Base-by-base conservation (phyloP, 441 rosid genomes). In the Adansonia grandidieri region DNA sequence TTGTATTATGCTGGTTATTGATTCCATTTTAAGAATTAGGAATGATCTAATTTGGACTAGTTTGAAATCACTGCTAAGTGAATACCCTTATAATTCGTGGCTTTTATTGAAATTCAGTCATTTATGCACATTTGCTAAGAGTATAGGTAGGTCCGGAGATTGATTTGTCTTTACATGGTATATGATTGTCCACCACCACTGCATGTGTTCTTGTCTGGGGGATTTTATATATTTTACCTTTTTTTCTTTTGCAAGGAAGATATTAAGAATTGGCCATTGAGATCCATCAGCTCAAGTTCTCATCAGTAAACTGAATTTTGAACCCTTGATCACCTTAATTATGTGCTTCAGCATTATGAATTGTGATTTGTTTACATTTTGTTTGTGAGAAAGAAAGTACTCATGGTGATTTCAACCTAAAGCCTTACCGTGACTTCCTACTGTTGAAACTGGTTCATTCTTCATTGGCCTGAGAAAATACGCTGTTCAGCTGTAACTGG, bases 101-200 rank as follows among this genome's bases (percentile, higher is more conserved):
- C 44, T 57, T 15, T 57, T 66, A 60, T 79, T 69, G 68, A 70
- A 56, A 19, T 51, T 65, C 45, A 32, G 37, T 44, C 13, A 45
- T 6, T 76, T 53, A n/a, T 62, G 66, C 73, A 50, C 47, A 44
- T 76, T 53, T 71, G 68, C 80, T 48, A 56, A 71, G 47, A 51
- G 53, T 9, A 13, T n/a, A 13, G 11, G 61, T 64, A 44, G 51
- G 80, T 50, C 42, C 9, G 1, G 51, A 56, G n/a, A 22, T 58
- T 80, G 70, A 56, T 37, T 77, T 77, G 56, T 71, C 56, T 47
- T 77, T 75, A 22, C 54, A 54, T 71, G 71, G 57, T 66, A 45
- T n/a, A 14, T 64, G 19, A 24, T 61, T 61, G 14, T 19, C 62
- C 62, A 47, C 64, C 40, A 14, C 61, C 63, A 20, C 37, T 42